These are phyloP conservation scores for Hylodesmum podocarpum DNA, from an alignment of 306 rosid species.

Conservation along the genomic window DNA sequence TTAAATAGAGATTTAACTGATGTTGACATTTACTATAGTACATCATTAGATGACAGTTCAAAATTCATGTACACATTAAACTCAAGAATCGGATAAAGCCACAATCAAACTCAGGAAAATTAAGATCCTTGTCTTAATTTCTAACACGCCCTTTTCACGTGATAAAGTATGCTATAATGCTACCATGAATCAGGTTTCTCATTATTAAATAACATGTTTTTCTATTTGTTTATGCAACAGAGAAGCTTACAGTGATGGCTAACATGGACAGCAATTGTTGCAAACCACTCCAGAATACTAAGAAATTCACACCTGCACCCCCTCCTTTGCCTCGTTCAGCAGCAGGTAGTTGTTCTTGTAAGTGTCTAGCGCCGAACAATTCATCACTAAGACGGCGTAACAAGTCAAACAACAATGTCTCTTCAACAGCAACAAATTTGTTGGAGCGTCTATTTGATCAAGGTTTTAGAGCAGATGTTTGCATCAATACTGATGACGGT, in stretches of 20 bases:
- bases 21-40: background rate
- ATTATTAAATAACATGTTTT: background rate
- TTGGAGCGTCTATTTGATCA: constrained; percentile 73
- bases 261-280: constrained; percentile 11
- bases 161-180: background rate
- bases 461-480: constrained; percentile 82
- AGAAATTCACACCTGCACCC: constrained; percentile 44
- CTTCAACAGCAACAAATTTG: constrained; percentile 49
- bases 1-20: background rate
- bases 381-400: constrained; percentile 35
- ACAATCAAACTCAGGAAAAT: background rate
- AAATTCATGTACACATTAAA: background rate
- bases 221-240: constrained; percentile 31
- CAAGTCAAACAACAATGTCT: constrained; percentile 47
- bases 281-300: constrained; percentile 20
- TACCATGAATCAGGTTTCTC: background rate
- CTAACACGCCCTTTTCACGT: background rate
- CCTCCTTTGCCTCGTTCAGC: constrained; percentile 56
- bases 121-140: background rate
- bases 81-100: background rate
- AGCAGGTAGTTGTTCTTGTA: constrained; percentile 15
- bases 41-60: background rate
- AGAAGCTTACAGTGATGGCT: constrained; percentile 38
- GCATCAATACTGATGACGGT: constrained; percentile 58
- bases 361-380: constrained; percentile 21